phyloP scores from a whole-genome alignment of 768 basidiomycete genomes.

The Boletus rubescentipes region DNA sequence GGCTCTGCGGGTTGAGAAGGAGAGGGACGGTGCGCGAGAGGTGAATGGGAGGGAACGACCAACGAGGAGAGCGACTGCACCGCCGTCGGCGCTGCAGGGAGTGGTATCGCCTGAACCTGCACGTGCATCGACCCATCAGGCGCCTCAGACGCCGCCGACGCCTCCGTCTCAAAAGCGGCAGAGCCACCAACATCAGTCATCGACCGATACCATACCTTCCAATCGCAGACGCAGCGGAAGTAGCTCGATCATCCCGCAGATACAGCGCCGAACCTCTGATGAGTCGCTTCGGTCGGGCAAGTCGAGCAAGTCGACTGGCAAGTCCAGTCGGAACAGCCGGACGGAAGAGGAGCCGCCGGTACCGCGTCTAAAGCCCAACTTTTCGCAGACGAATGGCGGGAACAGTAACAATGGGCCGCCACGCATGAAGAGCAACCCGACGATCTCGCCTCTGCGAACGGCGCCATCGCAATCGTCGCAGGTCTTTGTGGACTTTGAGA shows the following conservation, averaged over 20 bases:
- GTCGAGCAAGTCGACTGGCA: conserved; percentile 33
- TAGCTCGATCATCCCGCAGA: conserved; percentile 15
- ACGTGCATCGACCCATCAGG: conserved; percentile 28
- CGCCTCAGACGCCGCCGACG: conserved; percentile 12
- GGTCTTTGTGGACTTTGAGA: conserved; percentile 27
- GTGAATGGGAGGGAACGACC: conserved; percentile 16
- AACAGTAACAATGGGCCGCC: conserved; percentile 21
- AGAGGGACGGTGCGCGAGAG: conserved; percentile 13
- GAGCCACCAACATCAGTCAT: conserved; percentile 30
- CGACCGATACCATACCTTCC: conserved; percentile 24
- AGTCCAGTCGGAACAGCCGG: conserved; percentile 29
- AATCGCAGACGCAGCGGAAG: conserved; percentile 31
- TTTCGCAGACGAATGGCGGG: conserved; percentile 16
- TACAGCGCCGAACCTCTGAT: conserved; percentile 34
- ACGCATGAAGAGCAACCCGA: conserved; percentile 55
- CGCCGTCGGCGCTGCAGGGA: conserved; percentile 15
- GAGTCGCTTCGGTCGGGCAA: conserved; percentile 44
- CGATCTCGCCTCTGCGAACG: conserved; percentile 25
- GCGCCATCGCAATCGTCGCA: conserved; percentile 28
- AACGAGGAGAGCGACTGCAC: conserved; percentile 13
- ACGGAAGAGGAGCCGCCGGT: conserved; percentile 30
- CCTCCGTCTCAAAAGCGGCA: conserved; percentile 23
- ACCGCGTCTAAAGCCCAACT: conserved; percentile 31
- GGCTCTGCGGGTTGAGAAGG: conserved; percentile 15
- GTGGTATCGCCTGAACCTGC: conserved; percentile 18